Evolutionary conservation across 352 stramenopile species (phyloP).

Genomic region (Globisporangium ultimum): DNA sequence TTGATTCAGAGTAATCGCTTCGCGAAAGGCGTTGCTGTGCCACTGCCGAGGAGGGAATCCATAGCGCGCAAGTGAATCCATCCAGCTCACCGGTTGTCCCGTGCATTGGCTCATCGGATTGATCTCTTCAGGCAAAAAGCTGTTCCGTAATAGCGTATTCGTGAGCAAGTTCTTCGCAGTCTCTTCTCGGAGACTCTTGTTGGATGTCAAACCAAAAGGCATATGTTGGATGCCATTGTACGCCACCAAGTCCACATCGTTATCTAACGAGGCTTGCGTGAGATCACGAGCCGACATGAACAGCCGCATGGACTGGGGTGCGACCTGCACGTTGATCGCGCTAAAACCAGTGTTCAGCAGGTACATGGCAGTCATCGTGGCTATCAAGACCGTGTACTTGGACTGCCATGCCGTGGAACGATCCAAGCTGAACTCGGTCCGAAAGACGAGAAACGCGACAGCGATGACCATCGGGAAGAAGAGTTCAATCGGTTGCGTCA

Average conservation of each 20-base stretch:
- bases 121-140: neutral
- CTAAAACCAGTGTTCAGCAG: slow-evolving; percentile 4
- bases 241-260: no score
- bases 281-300: no score
- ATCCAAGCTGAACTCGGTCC: neutral
- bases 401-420: slow-evolving; percentile 18
- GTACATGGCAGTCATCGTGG: neutral
- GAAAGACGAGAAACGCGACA: slow-evolving; percentile 5
- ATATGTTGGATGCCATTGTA: no score
- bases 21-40: neutral
- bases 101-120: no score
- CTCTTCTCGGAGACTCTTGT: slow-evolving; percentile 3
- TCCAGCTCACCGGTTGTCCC: no score
- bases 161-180: neutral
- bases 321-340: slow-evolving; percentile 8
- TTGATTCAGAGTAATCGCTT: neutral
- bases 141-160: slow-evolving; percentile 1
- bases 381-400: neutral
- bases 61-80: neutral
- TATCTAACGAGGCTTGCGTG: no score
- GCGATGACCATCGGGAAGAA: slow-evolving; percentile 2
- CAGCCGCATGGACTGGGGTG: neutral
- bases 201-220: neutral
- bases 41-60: neutral
- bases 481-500: slow-evolving; percentile 3